Conservation (phyloP, 306 rosid species). For the Potentilla sterilis region DNA sequence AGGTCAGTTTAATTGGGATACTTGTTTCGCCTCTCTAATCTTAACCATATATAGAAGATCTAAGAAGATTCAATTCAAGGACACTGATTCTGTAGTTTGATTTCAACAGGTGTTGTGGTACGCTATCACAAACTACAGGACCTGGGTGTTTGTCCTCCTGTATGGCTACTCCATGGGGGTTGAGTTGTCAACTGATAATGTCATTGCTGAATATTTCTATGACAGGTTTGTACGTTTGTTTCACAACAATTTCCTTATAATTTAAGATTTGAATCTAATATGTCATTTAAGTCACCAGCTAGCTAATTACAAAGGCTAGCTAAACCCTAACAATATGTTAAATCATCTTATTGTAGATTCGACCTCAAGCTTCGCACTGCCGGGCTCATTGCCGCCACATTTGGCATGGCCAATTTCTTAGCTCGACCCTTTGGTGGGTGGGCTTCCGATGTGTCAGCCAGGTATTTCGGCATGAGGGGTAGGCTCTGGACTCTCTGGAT, state of each 20-base stretch:
- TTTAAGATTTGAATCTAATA: no score
- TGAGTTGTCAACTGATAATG: slow-evolving; percentile 81
- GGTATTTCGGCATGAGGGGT: slow-evolving; percentile 84
- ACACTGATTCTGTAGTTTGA: neutral
- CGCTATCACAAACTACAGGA: slow-evolving; percentile 81
- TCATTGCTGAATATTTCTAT: slow-evolving; percentile 81
- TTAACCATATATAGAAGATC: no score
- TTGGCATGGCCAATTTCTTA: slow-evolving; percentile 83
- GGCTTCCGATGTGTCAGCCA: slow-evolving; percentile 52
- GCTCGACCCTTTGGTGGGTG: slow-evolving; percentile 90
- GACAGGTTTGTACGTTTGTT: slow-evolving; percentile 61
- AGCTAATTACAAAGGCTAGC: neutral
- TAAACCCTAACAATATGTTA: neutral
- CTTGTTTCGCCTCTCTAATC: neutral
- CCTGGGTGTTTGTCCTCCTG: slow-evolving; percentile 80
- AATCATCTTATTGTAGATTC: slow-evolving; percentile 24
- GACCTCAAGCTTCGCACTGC: slow-evolving; percentile 80
- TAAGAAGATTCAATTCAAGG: neutral
- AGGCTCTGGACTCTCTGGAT: slow-evolving; percentile 77
- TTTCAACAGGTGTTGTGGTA: slow-evolving; percentile 66
- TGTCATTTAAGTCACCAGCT: no score
- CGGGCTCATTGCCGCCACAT: slow-evolving; percentile 78
- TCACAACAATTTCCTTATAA: neutral
- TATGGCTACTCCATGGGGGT: slow-evolving; percentile 97
- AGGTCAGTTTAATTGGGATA: slow-evolving; percentile 34